Evolutionary conservation across 1,139 yeast genomes (phyloP), one percentile per base, ranked within the genome.

Genomic region (Wickerhamomyces sp.): DNA sequence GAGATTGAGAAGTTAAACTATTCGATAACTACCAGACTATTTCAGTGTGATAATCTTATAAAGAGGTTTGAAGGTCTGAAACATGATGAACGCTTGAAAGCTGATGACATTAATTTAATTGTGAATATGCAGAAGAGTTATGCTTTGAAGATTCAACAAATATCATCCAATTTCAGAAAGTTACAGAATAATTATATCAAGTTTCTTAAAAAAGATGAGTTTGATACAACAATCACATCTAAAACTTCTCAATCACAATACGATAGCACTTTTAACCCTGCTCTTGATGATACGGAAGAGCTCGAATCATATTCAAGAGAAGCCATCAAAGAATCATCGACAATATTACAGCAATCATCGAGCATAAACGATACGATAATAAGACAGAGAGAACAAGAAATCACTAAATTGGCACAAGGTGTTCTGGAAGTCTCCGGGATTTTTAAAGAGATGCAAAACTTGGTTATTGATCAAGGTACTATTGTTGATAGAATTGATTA

Each of bases 401-500:
- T 94, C 36, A 83, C 85, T 22, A 84, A 83, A 51, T 73, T 94
- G 41, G 97, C 98, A 3, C 88, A 87, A 70, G 96, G 97, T 33
- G 95, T 92, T 32, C 67, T 92, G 26, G 99, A 92, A 60, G 85
- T 92, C 2, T 85, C 94, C 33, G 88, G 94, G 2, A 92, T 94
- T 39, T 92, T 92, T 66, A 84, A 86, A 58, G 97, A 94, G 56
- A 77, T 92, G 76, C 97, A 94, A 54, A 77, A 80, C 25, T 72
- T 94, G 72, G 89, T 92, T 36, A 86, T 92, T 43, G 97, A 94
- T 56, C 98, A 92, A 62, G 98, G 98, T 3, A 88, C 97, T 0
- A 72, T 92, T 34, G 70, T 92, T 43, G 98, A 92, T 61, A 68
- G 97, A 49, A 90, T 92, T 41, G 98, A 89, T 62, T 90, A 90